Percentiles rank a stretch among this genome's conserved stretches.
Conservation (phyloP, 345 rosid genomes). For the Eucalyptus sideroxylon region DNA sequence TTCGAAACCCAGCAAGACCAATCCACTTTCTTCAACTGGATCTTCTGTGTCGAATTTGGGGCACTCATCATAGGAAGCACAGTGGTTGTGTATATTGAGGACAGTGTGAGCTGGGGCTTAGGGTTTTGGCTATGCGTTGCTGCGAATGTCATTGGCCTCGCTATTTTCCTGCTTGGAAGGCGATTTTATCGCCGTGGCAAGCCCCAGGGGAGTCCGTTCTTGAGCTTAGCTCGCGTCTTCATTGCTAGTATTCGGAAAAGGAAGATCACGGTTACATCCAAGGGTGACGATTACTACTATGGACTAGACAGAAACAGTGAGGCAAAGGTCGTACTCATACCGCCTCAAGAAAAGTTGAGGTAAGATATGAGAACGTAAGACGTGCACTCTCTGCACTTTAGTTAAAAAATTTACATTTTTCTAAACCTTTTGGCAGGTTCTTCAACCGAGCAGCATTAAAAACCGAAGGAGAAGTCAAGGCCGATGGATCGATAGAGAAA, state of each 20-base stretch:
- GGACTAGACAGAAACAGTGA: not conserved
- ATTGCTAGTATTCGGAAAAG: conserved; percentile 22
- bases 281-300: conserved; percentile 10
- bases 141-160: conserved; percentile 11
- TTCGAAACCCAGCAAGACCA: conserved; percentile 11
- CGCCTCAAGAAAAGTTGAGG: conserved; percentile 18
- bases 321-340: not conserved
- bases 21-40: conserved; percentile 37
- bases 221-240: conserved; percentile 17
- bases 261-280: conserved; percentile 4
- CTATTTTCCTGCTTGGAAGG: conserved; percentile 18
- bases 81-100: conserved; percentile 22
- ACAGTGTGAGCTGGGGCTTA: conserved; percentile 33
- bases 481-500: conserved; percentile 2
- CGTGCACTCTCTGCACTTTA: fast-evolving
- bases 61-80: conserved; percentile 6
- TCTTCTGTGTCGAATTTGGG: conserved; percentile 4
- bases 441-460: conserved; percentile 31
- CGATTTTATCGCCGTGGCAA: conserved; percentile 9
- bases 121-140: conserved; percentile 27
- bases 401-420: fast-evolving
- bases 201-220: conserved; percentile 33
- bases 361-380: not conserved
- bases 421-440: not conserved
- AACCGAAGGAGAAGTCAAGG: not conserved